Evolutionary conservation across 768 basidiomycete species (phyloP).

Genomic region (Boletus bicolor): DNA sequence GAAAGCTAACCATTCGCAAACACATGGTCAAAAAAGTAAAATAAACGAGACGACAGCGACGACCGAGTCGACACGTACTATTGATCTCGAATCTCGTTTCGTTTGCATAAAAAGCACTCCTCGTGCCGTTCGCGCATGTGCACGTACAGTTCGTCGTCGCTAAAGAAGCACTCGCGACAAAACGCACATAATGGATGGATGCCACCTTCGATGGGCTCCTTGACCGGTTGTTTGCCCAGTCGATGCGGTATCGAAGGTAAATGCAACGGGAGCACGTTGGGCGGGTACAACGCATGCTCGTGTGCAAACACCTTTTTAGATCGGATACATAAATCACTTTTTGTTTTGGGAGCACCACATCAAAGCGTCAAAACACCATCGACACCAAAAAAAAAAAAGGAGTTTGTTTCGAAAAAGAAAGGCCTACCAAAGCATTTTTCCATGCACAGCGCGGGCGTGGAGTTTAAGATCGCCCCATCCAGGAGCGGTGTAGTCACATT

Average conservation of each 20-base stretch:
- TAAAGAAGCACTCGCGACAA: conserved; percentile 89
- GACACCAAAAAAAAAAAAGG: background rate
- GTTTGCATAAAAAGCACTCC: conserved; percentile 94
- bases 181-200: conserved; percentile 82
- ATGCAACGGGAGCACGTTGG: conserved; percentile 62
- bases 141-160: conserved; percentile 88
- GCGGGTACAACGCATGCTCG: conserved; percentile 84
- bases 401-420: no score
- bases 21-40: background rate
- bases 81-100: conserved; percentile 73
- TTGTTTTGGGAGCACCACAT: background rate
- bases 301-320: conserved; percentile 94
- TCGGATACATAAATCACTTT: conserved; percentile 81
- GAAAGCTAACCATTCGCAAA: conserved; percentile 49
- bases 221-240: conserved; percentile 38
- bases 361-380: background rate
- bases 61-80: conserved; percentile 57
- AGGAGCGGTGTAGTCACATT: conserved; percentile 79
- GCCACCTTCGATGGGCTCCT: conserved; percentile 66
- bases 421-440: conserved; percentile 72
- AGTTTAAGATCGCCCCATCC: conserved; percentile 90
- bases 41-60: background rate
- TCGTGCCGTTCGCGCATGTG: conserved; percentile 95
- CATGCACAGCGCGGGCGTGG: conserved; percentile 75
- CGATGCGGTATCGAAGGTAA: conserved; percentile 65